A percentile compares a stretch with the other conserved stretches of the same genome.
These are phyloP conservation scores for Aureobasidium sp. DNA, from an alignment of 2,329 filamentous ascomycete species.

Conservation along the genomic window DNA sequence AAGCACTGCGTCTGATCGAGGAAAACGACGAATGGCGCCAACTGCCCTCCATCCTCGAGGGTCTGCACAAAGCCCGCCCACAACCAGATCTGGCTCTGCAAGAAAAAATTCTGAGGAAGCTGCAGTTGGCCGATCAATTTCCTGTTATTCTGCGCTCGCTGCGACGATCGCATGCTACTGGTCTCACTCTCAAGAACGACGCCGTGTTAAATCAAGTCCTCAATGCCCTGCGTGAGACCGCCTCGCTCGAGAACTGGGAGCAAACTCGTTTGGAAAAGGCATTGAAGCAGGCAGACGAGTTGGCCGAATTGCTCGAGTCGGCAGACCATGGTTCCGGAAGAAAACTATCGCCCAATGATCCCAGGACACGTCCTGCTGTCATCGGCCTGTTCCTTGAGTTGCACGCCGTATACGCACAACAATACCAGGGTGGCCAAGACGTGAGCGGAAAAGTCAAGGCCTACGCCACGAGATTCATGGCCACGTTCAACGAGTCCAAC, in stretches of 20 bases:
- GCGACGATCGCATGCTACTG: conserved; percentile 27
- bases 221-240: conserved; percentile 30
- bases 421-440: conserved; percentile 28
- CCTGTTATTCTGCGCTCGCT: conserved; percentile 28
- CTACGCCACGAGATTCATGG: conserved; percentile 35
- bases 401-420: conserved; percentile 34
- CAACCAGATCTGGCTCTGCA: conserved; percentile 20
- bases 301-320: conserved; percentile 37
- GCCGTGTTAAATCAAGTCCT: conserved; percentile 30
- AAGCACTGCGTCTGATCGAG: conserved; percentile 27
- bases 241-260: conserved; percentile 30
- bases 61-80: conserved; percentile 24
- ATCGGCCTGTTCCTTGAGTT: conserved; percentile 40
- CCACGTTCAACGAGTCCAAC: conserved; percentile 20
- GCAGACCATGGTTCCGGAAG: conserved; percentile 31
- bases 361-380: conserved; percentile 30
- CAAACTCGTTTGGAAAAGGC: conserved; percentile 32
- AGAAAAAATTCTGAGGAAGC: conserved; percentile 31
- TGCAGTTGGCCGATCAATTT: conserved; percentile 25
- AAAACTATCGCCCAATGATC: conserved; percentile 23
- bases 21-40: conserved; percentile 30
- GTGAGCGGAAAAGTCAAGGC: conserved; percentile 33
- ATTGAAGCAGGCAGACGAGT: conserved; percentile 32
- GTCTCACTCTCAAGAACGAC: conserved; percentile 28
- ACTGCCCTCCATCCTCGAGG: conserved; percentile 28